Evolutionary conservation across 495 filamentous ascomycete species (phyloP).

Genomic region (Cudoniella acicularis): DNA sequence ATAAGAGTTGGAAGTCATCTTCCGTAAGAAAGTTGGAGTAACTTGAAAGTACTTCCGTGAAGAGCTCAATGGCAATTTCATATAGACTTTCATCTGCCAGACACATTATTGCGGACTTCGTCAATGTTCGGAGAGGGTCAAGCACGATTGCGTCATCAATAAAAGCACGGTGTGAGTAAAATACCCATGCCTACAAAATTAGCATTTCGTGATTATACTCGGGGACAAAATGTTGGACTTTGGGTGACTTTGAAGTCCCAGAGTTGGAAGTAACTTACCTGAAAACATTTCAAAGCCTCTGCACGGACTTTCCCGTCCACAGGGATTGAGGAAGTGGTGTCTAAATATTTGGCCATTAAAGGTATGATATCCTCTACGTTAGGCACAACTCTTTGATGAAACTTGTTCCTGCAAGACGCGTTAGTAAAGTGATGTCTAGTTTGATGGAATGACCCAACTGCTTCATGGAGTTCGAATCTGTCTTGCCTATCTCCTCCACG

Average conservation of each 20-base stretch:
- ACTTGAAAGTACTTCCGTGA: slow-evolving; percentile 60
- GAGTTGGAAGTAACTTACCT: slow-evolving; percentile 36
- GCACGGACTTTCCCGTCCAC: slow-evolving; percentile 26
- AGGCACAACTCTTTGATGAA: slow-evolving; percentile 46
- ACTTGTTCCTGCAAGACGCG: slow-evolving; percentile 31
- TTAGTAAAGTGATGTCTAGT: slow-evolving; percentile 11
- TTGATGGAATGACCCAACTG: slow-evolving; percentile 38
- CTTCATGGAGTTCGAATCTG: slow-evolving; percentile 53
- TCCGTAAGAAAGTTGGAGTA: slow-evolving; percentile 59
- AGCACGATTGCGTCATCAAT: slow-evolving; percentile 50
- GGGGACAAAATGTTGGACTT: too few relatives aligned
- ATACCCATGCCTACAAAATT: slow-evolving; percentile 55
- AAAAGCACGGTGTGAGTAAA: slow-evolving; percentile 59
- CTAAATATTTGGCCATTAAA: slow-evolving; percentile 37
- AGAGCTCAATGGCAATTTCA: slow-evolving; percentile 56
- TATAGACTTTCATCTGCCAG: slow-evolving; percentile 51
- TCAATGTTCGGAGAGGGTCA: slow-evolving; percentile 51
- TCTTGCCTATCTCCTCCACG: slow-evolving; percentile 71
- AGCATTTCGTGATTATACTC: too few relatives aligned
- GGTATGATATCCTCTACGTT: slow-evolving; percentile 49
- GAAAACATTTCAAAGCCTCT: slow-evolving; percentile 58
- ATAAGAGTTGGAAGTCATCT: slow-evolving; percentile 50
- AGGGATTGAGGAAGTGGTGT: neutral
- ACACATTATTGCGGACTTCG: slow-evolving; percentile 51
- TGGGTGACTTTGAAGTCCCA: neutral